Conservation (phyloP, 2,329 filamentous ascomycete genomes). For the Pyrenophora tritici-repentis region DNA sequence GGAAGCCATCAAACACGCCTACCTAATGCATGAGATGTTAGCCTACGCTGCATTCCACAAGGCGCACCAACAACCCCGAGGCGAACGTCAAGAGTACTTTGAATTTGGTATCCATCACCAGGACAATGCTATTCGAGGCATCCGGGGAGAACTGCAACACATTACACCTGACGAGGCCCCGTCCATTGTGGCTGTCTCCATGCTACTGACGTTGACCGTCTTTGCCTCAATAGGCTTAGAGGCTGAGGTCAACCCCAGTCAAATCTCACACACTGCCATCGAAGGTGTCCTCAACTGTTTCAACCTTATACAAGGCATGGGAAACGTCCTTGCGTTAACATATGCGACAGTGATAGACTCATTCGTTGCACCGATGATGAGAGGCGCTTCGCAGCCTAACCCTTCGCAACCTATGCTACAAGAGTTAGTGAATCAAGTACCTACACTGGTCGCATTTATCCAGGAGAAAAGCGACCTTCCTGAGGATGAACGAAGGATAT, state of each 20-base stretch:
- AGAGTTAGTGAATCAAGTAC: conserved; percentile 28
- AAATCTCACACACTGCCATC: conserved; percentile 22
- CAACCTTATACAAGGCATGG: conserved; percentile 43
- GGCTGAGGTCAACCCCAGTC: conserved; percentile 14
- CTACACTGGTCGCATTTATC: conserved; percentile 26
- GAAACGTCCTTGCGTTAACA: conserved; percentile 33
- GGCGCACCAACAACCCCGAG: conserved; percentile 34
- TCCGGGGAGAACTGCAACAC: conserved; percentile 36
- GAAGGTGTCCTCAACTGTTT: conserved; percentile 44
- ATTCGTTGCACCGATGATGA: conserved; percentile 32
- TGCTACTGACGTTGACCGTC: conserved; percentile 36
- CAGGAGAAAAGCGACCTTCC: conserved; percentile 25
- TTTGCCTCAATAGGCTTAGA: conserved; percentile 40
- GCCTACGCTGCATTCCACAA: conserved; percentile 49
- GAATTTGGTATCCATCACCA: conserved; percentile 46
- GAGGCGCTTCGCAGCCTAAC: conserved; percentile 22
- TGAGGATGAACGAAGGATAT: conserved; percentile 18
- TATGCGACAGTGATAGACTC: conserved; percentile 26
- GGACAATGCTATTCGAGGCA: conserved; percentile 41
- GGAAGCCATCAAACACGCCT: conserved; percentile 42
- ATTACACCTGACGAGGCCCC: conserved; percentile 39
- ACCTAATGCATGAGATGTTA: conserved; percentile 50
- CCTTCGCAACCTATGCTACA: conserved; percentile 37
- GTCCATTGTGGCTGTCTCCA: conserved; percentile 39
- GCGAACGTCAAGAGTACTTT: conserved; percentile 35